Evolutionary conservation across 1,284 basidiomycete genomes (phyloP), one percentile per base, ranked within the genome.

Genomic region (Cutaneotrichosporon cyanovorans): DNA sequence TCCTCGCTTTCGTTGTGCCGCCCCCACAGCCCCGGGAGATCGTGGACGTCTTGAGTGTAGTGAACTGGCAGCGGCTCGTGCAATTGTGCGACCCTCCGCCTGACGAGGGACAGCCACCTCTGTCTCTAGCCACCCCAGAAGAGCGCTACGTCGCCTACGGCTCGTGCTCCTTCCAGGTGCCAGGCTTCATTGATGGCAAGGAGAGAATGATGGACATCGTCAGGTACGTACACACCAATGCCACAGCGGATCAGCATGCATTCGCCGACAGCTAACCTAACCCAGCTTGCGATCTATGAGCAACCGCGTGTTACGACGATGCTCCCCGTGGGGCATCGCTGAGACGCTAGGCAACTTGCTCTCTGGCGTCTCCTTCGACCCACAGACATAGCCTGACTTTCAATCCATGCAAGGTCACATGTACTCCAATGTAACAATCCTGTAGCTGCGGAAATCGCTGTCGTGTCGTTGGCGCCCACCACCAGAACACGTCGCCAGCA

Each of bases 281-380:
- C 25, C 15, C 42, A 48, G 47, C 42, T 21, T 48, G 18, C 47
- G 47, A 22, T 48, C 47, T 3, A 40, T 37, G 12, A 48, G 37
- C 19, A 48, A 48, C 18, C 41, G 47, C 18, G 20, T 48, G 5
- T 16, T 48, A 15, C 37, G 47, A n/a, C 30, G 42, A 14, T 48
- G 47, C 20, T 43, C 41, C 5, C 47, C 41, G 6, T 48, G 47
- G 47, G 47, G 42, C 12, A 36, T 48, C n/a, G 47, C 41, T 6
- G 42, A 48, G 9, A 44, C 42, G 16, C 37, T 48, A 2, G 40
- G 47, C 3, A 42, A 48, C 30, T 43, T 48, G 14, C 31, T 48
- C 9, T 43, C 42, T 2, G 32, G 21, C 20, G 18, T 48, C 10
- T 36, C 28, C 11, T 48, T 48, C 37, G 43, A 28, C 8, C 7